A percentile compares a stretch with the other conserved stretches of the same genome.
Conservation (phyloP, 2,329 filamentous ascomycete species). For the Aspergillus texensis region DNA sequence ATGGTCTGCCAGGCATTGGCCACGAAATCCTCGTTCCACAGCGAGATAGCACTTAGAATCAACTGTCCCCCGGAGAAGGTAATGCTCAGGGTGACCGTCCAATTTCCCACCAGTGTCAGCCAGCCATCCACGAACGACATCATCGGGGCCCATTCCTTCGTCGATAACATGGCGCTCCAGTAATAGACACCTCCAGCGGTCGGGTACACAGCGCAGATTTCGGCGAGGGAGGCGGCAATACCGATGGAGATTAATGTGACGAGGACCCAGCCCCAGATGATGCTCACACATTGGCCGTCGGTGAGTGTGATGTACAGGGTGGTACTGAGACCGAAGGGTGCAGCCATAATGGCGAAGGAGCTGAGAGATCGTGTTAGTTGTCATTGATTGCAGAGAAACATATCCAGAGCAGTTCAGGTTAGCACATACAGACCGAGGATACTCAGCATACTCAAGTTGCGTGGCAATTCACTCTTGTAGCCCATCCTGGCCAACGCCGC, state of each 20-base stretch:
- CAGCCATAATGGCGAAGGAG: constrained; percentile 76
- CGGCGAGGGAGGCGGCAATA: constrained; percentile 68
- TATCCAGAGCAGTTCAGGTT: too few species aligned
- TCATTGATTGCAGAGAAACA: neutral
- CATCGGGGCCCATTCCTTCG: constrained; percentile 66
- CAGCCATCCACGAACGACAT: constrained; percentile 72
- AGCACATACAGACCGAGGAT: constrained; percentile 62
- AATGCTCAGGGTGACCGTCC: constrained; percentile 68
- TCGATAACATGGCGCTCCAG: constrained; percentile 69
- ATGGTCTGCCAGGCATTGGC: constrained; percentile 71
- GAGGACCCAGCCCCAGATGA: constrained; percentile 71
- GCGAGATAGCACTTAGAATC: constrained; percentile 67
- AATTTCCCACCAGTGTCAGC: constrained; percentile 73
- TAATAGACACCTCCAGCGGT: constrained; percentile 73
- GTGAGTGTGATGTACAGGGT: constrained; percentile 69
- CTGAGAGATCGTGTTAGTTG: constrained; percentile 26
- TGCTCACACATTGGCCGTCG: constrained; percentile 69
- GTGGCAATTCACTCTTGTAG: constrained; percentile 67
- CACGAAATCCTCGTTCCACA: constrained; percentile 70
- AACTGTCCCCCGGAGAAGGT: constrained; percentile 74
- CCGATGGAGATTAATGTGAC: constrained; percentile 65
- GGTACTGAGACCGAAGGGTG: constrained; percentile 68
- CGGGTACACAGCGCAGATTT: constrained; percentile 70
- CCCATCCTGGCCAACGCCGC: constrained; percentile 67
- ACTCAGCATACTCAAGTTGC: constrained; percentile 69